Evolutionary conservation across 371 early-diverging fungal species (phyloP).

Genomic region (Fennellomyces sp.): DNA sequence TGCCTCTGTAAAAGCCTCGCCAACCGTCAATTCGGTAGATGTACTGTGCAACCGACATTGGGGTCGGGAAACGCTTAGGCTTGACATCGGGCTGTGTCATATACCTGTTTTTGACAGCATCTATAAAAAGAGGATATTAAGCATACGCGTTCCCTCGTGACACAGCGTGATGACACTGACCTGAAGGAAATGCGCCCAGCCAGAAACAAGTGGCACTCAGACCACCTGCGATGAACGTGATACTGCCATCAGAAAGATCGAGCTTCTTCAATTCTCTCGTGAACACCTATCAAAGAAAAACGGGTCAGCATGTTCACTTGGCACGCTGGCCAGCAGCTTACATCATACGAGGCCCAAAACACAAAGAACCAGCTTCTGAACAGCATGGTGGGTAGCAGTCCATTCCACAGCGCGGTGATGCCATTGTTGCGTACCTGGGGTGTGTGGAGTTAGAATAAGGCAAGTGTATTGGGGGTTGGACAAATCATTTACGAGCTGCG

Average conservation of each 20-base stretch:
- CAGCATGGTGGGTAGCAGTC: constrained; percentile 78
- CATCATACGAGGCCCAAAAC: constrained; percentile 88
- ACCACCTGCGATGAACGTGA: constrained; percentile 89
- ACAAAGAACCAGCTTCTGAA: constrained; percentile 90
- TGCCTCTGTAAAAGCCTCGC: constrained; percentile 73
- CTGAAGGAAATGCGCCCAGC: constrained; percentile 84
- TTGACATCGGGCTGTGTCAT: constrained; percentile 88
- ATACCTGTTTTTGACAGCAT: constrained; percentile 89
- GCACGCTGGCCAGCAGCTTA: constrained; percentile 20
- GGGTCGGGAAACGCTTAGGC: constrained; percentile 63
- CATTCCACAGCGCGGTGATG: constrained; percentile 80
- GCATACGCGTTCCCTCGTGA: neutral
- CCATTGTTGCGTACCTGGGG: constrained; percentile 78
- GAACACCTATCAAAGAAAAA: constrained; percentile 39
- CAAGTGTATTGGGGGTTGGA: neutral
- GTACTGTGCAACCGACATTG: constrained; percentile 51
- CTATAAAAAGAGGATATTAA: constrained; percentile 26
- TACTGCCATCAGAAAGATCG: constrained; percentile 54
- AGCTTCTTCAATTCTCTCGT: constrained; percentile 46
- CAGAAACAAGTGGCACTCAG: constrained; percentile 91
- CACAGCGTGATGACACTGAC: constrained; percentile 34
- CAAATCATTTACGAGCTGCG: constrained; percentile 57
- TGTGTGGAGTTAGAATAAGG: too few relatives aligned
- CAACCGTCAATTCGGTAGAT: constrained; percentile 70
- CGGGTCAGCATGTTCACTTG: neutral